A percentile compares a stretch with the other conserved stretches of the same genome.
phyloP scores from a whole-genome alignment of 129 eudicot genomes.

The Helianthus tuberosus region DNA sequence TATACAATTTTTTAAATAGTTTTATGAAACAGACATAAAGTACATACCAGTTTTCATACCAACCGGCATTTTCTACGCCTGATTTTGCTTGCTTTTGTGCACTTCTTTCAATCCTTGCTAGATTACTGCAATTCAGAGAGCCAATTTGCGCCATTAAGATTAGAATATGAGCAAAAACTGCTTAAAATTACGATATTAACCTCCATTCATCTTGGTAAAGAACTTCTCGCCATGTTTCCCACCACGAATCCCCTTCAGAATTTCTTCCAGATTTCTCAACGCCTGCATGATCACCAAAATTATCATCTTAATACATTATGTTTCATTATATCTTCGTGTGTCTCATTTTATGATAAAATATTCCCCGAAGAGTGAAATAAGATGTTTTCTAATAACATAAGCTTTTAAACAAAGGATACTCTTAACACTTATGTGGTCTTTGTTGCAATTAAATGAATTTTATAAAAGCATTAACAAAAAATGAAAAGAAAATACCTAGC shows the following conservation, averaged over 20 bases:
- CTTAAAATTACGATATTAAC: conserved; percentile 32
- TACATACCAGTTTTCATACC: conserved; percentile 68
- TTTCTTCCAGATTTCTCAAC: conserved; percentile 96
- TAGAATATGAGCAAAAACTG: background rate
- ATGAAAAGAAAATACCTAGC: conserved; percentile 61
- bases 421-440: background rate
- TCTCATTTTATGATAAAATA: no score
- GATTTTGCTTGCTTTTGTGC: conserved; percentile 98
- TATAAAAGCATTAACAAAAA: background rate
- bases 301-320: background rate
- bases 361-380: no score
- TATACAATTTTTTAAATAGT: background rate
- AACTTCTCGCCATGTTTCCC: conserved; percentile 99
- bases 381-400: no score
- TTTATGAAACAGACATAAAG: background rate
- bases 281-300: conserved; percentile 40
- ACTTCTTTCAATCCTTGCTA: conserved; percentile 93
- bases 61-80: conserved; percentile 90
- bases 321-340: no score
- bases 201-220: conserved; percentile 99
- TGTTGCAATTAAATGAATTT: background rate
- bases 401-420: background rate
- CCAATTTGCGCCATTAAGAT: background rate
- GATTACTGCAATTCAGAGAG: conserved; percentile 57
- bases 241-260: conserved; percentile 93